Percentiles rank a stretch among this genome's conserved stretches.
Evolutionary conservation across 148 eudicot species (phyloP).

Genomic region (Fagopyrum tataricum): DNA sequence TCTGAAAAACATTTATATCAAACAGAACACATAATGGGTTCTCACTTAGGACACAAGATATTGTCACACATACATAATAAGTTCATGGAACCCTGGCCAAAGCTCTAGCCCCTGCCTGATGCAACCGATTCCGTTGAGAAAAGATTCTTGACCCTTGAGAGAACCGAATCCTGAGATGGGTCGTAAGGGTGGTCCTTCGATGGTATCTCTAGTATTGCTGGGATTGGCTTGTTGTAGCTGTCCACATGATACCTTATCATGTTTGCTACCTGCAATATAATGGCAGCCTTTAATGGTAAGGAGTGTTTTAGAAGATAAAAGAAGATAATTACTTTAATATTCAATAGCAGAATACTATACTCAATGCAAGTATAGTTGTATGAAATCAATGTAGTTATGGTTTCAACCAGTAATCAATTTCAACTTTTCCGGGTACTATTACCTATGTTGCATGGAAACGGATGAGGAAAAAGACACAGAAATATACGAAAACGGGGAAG

Average conservation of each 20-base stretch:
- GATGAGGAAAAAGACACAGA: too few species aligned
- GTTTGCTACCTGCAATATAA: not conserved
- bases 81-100: not conserved
- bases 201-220: conserved; percentile 93
- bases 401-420: too few species aligned
- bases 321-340: too few species aligned
- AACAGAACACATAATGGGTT: too few species aligned
- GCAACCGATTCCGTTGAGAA: conserved; percentile 77
- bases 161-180: conserved; percentile 90
- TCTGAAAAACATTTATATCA: too few species aligned
- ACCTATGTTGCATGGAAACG: too few species aligned
- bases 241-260: not conserved
- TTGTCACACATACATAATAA: not conserved
- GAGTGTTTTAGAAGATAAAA: not conserved
- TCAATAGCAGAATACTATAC: too few species aligned
- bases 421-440: too few species aligned
- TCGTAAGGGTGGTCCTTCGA: conserved; percentile 98
- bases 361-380: too few species aligned
- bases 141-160: conserved; percentile 87
- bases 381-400: too few species aligned
- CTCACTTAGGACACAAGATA: too few species aligned
- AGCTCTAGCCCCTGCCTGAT: conserved; percentile 38
- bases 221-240: conserved; percentile 30
- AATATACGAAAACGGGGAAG: too few species aligned
- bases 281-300: not conserved